phyloP scores from a whole-genome alignment of 1,284 basidiomycete genomes.

The Gymnopus androsaceus region DNA sequence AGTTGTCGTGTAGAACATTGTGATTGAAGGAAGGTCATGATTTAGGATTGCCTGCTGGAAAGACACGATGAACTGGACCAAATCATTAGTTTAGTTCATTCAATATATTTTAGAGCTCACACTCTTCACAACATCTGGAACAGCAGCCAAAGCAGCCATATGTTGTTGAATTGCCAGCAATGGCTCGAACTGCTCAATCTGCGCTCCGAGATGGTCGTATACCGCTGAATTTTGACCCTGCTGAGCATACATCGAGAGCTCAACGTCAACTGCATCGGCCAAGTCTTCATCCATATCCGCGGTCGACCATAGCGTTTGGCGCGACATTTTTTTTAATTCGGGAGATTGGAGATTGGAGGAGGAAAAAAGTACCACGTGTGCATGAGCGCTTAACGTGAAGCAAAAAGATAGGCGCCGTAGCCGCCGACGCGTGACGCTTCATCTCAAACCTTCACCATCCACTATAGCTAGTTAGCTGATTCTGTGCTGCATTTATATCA shows the following conservation, averaged over 20 bases:
- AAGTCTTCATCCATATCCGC: constrained; percentile 9
- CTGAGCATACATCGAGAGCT: constrained; percentile 5
- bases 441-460: no score
- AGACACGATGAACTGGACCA: constrained; percentile 79
- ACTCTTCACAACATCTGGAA: constrained; percentile 80
- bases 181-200: constrained; percentile 8
- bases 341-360: no score
- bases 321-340: constrained; percentile 11
- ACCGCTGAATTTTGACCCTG: constrained; percentile 5
- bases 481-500: no score
- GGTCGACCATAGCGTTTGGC: constrained; percentile 7
- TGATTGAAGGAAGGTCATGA: constrained; percentile 88
- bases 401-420: no score
- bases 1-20: constrained; percentile 90
- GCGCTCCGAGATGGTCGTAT: constrained; percentile 6
- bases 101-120: constrained; percentile 43
- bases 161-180: constrained; percentile 70
- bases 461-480: no score
- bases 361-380: no score
- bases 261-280: constrained; percentile 4
- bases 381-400: no score
- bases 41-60: constrained; percentile 88
- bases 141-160: constrained; percentile 75
- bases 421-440: no score
- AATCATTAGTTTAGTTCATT: constrained; percentile 7